These are phyloP conservation scores for Oenanthe sinensis DNA, from an alignment of 129 eudicot genomes.

Conservation along the genomic window DNA sequence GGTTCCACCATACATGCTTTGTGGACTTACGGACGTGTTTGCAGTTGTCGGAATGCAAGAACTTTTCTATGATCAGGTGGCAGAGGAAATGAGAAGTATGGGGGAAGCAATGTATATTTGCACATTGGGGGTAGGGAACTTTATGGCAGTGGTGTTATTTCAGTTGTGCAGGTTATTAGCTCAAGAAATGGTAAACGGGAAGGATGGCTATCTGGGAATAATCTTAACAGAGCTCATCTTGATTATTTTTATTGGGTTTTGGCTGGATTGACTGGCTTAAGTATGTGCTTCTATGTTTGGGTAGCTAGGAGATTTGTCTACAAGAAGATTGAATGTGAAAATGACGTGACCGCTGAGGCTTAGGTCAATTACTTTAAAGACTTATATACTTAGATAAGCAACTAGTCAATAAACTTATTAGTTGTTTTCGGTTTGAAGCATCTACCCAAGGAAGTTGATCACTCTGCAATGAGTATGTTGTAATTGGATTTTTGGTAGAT, in stretches of 20 bases:
- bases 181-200: not conserved
- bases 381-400: not conserved
- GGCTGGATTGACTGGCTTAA: not conserved
- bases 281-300: not conserved
- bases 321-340: not conserved
- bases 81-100: constrained; percentile 17
- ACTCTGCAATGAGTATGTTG: too few relatives aligned
- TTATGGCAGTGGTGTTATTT: constrained; percentile 17
- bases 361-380: not conserved
- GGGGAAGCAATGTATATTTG: constrained; percentile 19
- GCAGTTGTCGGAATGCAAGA: constrained; percentile 28
- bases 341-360: not conserved
- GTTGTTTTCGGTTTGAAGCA: not conserved
- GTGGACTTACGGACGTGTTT: constrained; percentile 21
- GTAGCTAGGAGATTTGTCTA: constrained; percentile 5
- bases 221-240: constrained; percentile 6
- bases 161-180: not conserved
- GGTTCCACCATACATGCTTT: constrained; percentile 23
- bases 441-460: too few relatives aligned
- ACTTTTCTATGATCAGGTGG: constrained; percentile 29
- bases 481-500: too few relatives aligned
- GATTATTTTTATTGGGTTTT: constrained; percentile 1
- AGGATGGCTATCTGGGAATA: constrained; percentile 4
- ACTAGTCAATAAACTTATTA: not conserved
- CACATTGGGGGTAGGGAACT: constrained; percentile 21